Evolutionary conservation across 2,329 filamentous ascomycete species (phyloP).

Genomic region (Rhynchosporium graminicola): DNA sequence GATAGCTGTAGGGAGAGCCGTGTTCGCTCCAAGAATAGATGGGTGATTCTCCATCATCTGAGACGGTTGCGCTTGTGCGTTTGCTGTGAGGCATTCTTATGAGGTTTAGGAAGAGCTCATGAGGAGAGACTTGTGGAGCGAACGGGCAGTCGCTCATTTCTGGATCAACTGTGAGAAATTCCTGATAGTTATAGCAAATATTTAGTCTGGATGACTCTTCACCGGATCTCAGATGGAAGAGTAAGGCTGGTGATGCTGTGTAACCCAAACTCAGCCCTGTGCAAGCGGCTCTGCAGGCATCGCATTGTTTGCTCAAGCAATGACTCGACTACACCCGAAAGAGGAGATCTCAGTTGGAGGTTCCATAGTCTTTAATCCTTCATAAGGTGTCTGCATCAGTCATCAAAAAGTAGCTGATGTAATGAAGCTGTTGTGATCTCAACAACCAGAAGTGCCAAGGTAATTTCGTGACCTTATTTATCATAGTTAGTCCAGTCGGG

Average conservation of each 20-base stretch:
- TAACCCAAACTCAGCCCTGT: not conserved
- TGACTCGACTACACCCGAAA: not conserved
- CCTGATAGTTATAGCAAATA: constrained; percentile 6
- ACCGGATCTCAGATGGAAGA: not conserved
- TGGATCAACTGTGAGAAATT: not conserved
- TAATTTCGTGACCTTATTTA: too few species aligned
- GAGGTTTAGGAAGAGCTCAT: not conserved
- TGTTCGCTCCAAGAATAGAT: constrained; percentile 33
- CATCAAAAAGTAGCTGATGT: too few species aligned
- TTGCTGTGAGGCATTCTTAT: not conserved
- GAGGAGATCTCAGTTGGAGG: too few species aligned
- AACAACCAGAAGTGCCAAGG: too few species aligned
- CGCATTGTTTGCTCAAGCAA: not conserved
- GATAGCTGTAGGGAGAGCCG: constrained; percentile 47
- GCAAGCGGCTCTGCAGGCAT: not conserved
- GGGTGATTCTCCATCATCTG: constrained; percentile 6
- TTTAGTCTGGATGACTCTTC: constrained; percentile 14
- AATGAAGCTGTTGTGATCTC: too few species aligned
- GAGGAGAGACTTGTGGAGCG: not conserved
- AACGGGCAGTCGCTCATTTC: not conserved
- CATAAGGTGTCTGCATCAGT: too few species aligned
- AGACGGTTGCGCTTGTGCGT: not conserved
- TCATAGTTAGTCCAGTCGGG: too few species aligned
- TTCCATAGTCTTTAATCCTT: too few species aligned
- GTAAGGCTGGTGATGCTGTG: constrained; percentile 1